Conservation (phyloP, 345 rosid genomes). For the Eucalyptus pumila region DNA sequence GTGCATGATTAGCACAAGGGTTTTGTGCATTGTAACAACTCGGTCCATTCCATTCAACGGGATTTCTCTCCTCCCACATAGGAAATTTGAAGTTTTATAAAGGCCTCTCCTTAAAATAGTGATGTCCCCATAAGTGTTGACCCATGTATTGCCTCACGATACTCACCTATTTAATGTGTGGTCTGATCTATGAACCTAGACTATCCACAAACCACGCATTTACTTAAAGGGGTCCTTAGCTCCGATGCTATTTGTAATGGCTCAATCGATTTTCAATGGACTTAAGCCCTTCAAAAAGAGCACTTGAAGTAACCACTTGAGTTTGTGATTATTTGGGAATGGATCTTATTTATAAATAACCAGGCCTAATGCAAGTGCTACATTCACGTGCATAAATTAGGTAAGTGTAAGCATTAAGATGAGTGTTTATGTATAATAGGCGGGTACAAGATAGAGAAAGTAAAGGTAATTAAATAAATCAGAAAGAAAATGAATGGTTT, state of each 20-base stretch:
- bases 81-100: not conserved
- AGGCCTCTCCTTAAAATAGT: not conserved
- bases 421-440: not conserved
- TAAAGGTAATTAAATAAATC: not conserved
- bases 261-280: not conserved
- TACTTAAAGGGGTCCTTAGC: not conserved
- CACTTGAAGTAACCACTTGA: not conserved
- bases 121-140: not conserved
- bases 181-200: not conserved
- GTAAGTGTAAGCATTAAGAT: not conserved
- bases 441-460: not conserved
- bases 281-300: not conserved
- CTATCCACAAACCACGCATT: not conserved
- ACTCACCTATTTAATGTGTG: not conserved
- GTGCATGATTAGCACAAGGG: not conserved
- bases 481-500: not conserved
- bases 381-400: not conserved
- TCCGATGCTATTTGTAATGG: accelerated
- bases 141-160: not conserved
- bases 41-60: not conserved
- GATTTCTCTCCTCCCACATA: not conserved
- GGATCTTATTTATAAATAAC: not conserved
- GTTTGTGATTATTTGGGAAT: not conserved
- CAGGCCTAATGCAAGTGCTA: not conserved
- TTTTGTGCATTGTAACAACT: not conserved